Base-by-base conservation (phyloP, 306 rosid genomes). In the Pachyrhizus erosus region DNA sequence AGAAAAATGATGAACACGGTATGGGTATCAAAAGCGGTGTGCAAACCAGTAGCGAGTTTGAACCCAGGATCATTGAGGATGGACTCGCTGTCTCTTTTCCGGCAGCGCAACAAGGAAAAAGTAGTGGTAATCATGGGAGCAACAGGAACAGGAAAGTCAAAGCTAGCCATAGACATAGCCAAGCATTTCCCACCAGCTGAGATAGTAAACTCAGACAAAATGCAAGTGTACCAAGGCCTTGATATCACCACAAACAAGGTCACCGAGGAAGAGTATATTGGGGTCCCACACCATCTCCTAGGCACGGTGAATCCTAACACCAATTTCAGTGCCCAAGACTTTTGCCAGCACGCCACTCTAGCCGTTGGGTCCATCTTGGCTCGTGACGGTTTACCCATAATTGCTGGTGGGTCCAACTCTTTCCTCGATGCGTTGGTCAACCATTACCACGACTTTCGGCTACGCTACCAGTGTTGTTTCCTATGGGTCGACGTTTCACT, bases 91-190 rank as follows among this genome's bases (percentile, higher is more conserved):
- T 75, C 89, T 11, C 45, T 89, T 26, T 91, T 87, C 60, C 76
- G 84, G 4, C 91, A 76, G 13, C 89, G 71, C 10, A 88, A 87
- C 14, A 87, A 91, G 82, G 91, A 88, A 1, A 94, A 94, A 85
- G 94, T 88, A 1, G 87, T 92, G 4, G 73, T 92, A 9, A 84
- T 94, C 14, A 86, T 92, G 87, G 98, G 98, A 0, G 92, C 98
- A 15, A 94, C 98, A 62, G 98, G 92, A 4, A 87, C 89, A 24
- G 98, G 98, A 2, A 94, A 94, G 70, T 89, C 98, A 11, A 83
- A 89, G 29, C 84, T 94, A 0, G 94, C 97, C 11, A 84, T 94
- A 10, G 95, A 92, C 77, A 24, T 94, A 1, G 97, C 98, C 20
- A 83, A 81, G 0, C 86, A 85, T 9, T 86, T 87, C 23, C 76